Base-by-base conservation (phyloP, 192 early-diverging fungal genomes). In the Coemansia sp. region DNA sequence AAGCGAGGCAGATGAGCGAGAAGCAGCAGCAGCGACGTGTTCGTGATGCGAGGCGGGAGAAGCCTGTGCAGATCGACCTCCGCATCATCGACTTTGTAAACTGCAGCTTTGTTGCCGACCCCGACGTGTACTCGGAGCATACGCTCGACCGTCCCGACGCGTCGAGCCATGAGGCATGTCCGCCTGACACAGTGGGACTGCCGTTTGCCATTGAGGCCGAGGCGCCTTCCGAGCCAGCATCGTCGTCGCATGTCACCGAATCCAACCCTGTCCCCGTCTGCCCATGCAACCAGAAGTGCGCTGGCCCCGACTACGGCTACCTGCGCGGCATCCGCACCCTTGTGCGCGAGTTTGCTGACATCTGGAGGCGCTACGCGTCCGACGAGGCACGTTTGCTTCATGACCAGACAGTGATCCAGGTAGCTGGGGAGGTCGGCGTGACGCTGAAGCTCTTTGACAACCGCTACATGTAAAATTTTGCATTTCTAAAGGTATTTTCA, bases 61-160 rank as follows among this genome's bases (percentile, higher is more conserved):
- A 11, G 6, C 48, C 62, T 8, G 62, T 61, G 15, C 82, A 84
- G 25, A 90, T 92, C 8, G 88, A 95, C 61, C 70, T 99, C 30
- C 87, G 89, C 45, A 94, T 99, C 75, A 99, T 99, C 64, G 97
- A 99, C 68, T 99, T 99, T 80, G 93, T 94, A 10, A 89, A 98
- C 60, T 94, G 93, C 64, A 86, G 93, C 62, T 83, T 75, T 72
- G 75, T 75, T n/a, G 47, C 72, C 30, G 82, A 84, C 47, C 84
- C 82, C 25, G 84, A 88, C 29, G 54, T 70, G 37, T 68, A 68
- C 41, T 68, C 72, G 1, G 67, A 72, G 33, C 72, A 75, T 4
- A 79, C 75, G 9, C 62, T 83, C 23, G 55, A 50, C 36, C 75
- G 71, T 37, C 74, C 75, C 17, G 55, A 84, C 28, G 69, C 68